Conservation (phyloP, 129 eudicot species). For the Apium graveolens region DNA sequence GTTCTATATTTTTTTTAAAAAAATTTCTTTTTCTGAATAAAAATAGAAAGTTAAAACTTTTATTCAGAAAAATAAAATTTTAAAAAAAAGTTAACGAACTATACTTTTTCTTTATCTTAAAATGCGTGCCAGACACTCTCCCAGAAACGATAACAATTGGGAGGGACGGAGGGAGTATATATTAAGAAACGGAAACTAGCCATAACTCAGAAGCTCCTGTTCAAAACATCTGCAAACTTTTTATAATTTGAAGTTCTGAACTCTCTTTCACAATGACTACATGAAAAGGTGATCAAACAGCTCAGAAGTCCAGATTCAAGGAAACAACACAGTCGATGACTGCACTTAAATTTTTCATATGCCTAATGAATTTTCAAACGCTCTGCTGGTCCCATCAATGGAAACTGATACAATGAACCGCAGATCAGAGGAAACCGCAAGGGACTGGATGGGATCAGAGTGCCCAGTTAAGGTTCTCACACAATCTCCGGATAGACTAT, state of each 20-base stretch:
- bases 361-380: slow-evolving; percentile 42
- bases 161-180: too few relatives aligned
- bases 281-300: not conserved
- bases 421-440: slow-evolving; percentile 41
- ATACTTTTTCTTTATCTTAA: too few relatives aligned
- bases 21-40: too few relatives aligned
- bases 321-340: not conserved
- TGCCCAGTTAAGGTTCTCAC: slow-evolving; percentile 62
- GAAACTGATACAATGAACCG: slow-evolving; percentile 54
- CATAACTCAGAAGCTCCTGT: not conserved
- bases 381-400: slow-evolving; percentile 65
- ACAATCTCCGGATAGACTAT: slow-evolving; percentile 74
- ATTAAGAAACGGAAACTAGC: too few relatives aligned
- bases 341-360: not conserved
- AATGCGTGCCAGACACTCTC: too few relatives aligned
- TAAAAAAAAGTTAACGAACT: too few relatives aligned
- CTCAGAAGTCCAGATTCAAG: not conserved
- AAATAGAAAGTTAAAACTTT: too few relatives aligned
- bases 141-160: too few relatives aligned
- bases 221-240: not conserved
- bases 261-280: not conserved
- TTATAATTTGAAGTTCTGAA: too few relatives aligned
- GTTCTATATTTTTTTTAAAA: too few relatives aligned
- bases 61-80: too few relatives aligned
- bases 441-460: slow-evolving; percentile 56